Evolutionary conservation across 768 basidiomycete species (phyloP), one percentile per base, ranked within the genome.

Genomic region (Pisolithus microcarpus): DNA sequence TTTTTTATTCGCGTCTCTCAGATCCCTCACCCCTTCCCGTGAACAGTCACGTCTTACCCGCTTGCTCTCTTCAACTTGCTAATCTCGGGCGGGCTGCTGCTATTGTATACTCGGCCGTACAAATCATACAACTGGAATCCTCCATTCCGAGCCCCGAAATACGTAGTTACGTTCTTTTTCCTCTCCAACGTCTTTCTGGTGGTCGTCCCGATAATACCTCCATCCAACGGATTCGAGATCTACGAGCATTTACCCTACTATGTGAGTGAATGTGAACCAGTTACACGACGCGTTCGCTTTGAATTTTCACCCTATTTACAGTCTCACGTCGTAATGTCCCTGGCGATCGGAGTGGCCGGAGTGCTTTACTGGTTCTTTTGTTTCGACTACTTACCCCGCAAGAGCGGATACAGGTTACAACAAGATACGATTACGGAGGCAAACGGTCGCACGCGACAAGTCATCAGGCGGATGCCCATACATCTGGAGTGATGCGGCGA

Each of bases 181-280:
- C 51, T 81, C 5, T 82, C 84, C 2, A 87, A 87, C 53, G 39
- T 84, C 15, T 84, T 86, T 62, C 68, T 88, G 19, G 65, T 78
- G n/a, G 55, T 75, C 31, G 77, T 79, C 5, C 85, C 86, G 0
- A 67, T 87, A 46, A 67, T 86, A 28, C 85, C 85, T 4, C 86
- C 86, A 0, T 60, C 69, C 0, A 62, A 67, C 5, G 82, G 77
- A 7, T 70, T 71, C 5, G 67, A 66, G 43, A 74, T 75, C 2
- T 87, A 87, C 56, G 69, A 77, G 21, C 59, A 69, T 51, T 70
- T 88, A 10, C 84, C 85, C 4, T 88, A 87, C 57, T 87, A 80
- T 73, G 85, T 86, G 56, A 58, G 82, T 66, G 4, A 11, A 6
- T 1, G 7, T 53, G 48, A 34, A 23, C 23, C 1, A 11, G 10